These are phyloP conservation scores for Wickerhamomyces subpelliculosus DNA, from an alignment of 805 yeast species.

Conservation along the genomic window DNA sequence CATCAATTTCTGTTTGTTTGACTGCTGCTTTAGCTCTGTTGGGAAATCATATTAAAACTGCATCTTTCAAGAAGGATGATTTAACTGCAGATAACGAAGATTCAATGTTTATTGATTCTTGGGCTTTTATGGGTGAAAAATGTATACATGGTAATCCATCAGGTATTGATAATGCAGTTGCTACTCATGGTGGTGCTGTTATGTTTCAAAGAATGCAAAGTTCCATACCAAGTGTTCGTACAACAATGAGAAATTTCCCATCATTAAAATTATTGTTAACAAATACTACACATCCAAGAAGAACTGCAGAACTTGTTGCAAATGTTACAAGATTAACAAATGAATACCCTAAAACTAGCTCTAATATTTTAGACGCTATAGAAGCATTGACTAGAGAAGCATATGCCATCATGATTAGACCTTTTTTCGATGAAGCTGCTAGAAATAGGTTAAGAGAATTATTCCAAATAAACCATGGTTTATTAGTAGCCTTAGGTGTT, in stretches of 20 bases:
- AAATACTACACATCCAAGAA: constrained; percentile 80
- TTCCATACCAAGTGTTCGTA: constrained; percentile 55
- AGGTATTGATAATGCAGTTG: constrained; percentile 95
- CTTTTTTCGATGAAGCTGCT: constrained; percentile 37
- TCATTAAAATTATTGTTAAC: constrained; percentile 68
- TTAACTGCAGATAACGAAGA: constrained; percentile 31
- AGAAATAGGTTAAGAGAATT: constrained; percentile 47
- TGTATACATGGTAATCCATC: constrained; percentile 96
- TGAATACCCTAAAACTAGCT: constrained; percentile 47
- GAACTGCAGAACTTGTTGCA: constrained; percentile 79
- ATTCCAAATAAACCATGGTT: constrained; percentile 79
- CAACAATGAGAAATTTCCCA: constrained; percentile 68
- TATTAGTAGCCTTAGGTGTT: constrained; percentile 80
- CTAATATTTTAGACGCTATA: constrained; percentile 67
- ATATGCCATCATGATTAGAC: constrained; percentile 50
- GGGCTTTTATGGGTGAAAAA: constrained; percentile 92
- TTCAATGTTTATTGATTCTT: constrained; percentile 61
- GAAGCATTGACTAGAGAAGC: constrained; percentile 70
- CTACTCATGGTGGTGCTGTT: constrained; percentile 94
- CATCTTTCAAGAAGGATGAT: constrained; percentile 29
- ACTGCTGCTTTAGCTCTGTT: constrained; percentile 64
- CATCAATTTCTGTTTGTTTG: constrained; percentile 79
- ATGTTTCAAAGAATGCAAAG: constrained; percentile 60
- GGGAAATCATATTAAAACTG: constrained; percentile 45
- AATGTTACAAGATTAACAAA: constrained; percentile 54